Base-by-base conservation (phyloP, 1,139 yeast genomes). In the Saccharomyces pastorianus region DNA sequence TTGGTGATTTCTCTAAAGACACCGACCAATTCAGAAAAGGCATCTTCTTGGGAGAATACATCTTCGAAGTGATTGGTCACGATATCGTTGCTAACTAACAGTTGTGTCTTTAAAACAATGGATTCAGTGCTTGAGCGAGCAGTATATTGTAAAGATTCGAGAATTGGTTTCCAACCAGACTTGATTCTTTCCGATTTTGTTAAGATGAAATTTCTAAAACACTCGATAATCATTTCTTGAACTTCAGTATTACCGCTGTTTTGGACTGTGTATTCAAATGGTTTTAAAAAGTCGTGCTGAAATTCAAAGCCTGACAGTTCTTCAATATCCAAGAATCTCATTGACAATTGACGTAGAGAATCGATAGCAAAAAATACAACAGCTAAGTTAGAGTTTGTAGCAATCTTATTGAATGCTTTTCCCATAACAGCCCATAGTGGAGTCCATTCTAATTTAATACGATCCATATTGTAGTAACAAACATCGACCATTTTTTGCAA, bases 371-470 rank as follows among this genome's bases (percentile, higher is more conserved):
- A 90, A 62, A 87, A 84, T 4, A 88, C 93, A 59, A 93, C 87
- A 2, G 84, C 83, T 51, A 79, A 75, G 64, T 91, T 93, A 6
- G 69, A 58, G 65, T 88, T 88, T 58, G 95, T 85, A 2, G 96
- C 96, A 59, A 90, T 93, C 49, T 77, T 80, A 60, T 89, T 88
- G 73, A 95, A 93, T 47, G 90, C 88, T 59, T 82, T 88, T 11
- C 96, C 96, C 87, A 95, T 87, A 11, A 88, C 85, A 6, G 86
- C 80, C 99, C 99, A 95, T 56, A 95, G 76, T 56, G 89, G 95
- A 6, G 96, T 83, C 98, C 99, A 95, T 72, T 95, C 97, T 59
- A 95, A 84, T 68, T 96, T 83, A 63, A 95, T 90, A 76, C 99
- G 87, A 55, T 83, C 84, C 98, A 95, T 93, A 69, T 95, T 95